These are phyloP conservation scores for Arachis stenosperma DNA, from an alignment of 306 rosid species.

Conservation along the genomic window DNA sequence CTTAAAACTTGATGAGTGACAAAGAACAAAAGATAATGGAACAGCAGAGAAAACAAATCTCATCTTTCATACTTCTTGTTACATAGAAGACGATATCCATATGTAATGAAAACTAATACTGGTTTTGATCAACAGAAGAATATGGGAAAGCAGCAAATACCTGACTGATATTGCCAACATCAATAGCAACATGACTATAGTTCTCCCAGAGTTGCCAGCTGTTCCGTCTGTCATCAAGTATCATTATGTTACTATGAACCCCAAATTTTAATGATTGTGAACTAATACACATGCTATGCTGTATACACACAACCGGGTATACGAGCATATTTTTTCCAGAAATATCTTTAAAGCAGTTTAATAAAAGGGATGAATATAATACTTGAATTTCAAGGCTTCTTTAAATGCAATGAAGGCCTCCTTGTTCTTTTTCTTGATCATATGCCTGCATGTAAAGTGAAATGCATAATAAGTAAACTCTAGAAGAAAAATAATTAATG, in stretches of 20 bases:
- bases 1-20: slow-evolving; percentile 37
- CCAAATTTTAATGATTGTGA: slow-evolving; percentile 30
- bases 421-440: slow-evolving; percentile 84
- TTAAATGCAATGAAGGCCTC: slow-evolving; percentile 89
- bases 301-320: neutral
- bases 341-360: slow-evolving; percentile 15
- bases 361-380: slow-evolving; percentile 41
- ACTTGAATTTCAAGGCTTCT: slow-evolving; percentile 96
- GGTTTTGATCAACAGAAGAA: slow-evolving; percentile 21
- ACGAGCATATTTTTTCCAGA: neutral
- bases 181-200: slow-evolving; percentile 85
- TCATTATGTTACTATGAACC: slow-evolving; percentile 42
- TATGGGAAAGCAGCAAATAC: slow-evolving; percentile 37
- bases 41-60: slow-evolving; percentile 6
- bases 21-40: slow-evolving; percentile 29
- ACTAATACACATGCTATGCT: neutral
- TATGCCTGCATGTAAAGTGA: slow-evolving; percentile 71
- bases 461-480: slow-evolving; percentile 36
- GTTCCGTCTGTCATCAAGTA: slow-evolving; percentile 71
- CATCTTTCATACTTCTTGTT: slow-evolving; percentile 18
- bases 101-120: neutral
- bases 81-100: slow-evolving; percentile 9
- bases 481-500: slow-evolving; percentile 28
- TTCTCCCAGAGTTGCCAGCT: slow-evolving; percentile 98
- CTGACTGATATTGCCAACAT: slow-evolving; percentile 80